These are phyloP conservation scores for Heliamphora exappendiculata DNA, from an alignment of 148 eudicot genomes.

Conservation along the genomic window DNA sequence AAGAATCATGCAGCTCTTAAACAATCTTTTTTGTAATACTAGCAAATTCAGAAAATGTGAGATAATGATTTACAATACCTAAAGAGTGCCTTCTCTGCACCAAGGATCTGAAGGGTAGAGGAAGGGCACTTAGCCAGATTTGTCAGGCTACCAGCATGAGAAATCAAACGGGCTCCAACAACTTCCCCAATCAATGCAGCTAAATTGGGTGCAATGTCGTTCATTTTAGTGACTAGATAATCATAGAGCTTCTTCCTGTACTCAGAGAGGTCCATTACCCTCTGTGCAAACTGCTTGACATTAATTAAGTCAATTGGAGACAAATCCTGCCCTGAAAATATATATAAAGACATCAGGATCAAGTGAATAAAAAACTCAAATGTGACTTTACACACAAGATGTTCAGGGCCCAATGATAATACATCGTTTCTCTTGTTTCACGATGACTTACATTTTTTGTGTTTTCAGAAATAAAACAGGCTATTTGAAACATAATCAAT, in stretches of 20 bases:
- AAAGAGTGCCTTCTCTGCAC: conserved; percentile 96
- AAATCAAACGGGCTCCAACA: conserved; percentile 92
- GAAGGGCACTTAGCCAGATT: conserved; percentile 98
- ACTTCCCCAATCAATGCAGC: conserved; percentile 93
- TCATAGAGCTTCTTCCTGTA: conserved; percentile 84
- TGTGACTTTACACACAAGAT: background rate
- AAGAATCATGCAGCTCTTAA: background rate
- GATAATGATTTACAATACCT: conserved; percentile 37
- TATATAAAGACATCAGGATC: background rate
- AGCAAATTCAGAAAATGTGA: background rate
- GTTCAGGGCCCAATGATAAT: background rate
- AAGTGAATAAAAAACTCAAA: background rate
- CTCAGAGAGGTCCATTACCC: conserved; percentile 92
- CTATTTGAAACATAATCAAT: background rate
- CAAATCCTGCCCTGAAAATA: conserved; percentile 75
- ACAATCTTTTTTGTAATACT: background rate
- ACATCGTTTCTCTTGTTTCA: background rate
- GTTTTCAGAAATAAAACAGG: background rate
- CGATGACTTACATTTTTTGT: no score
- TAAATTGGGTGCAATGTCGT: conserved; percentile 91
- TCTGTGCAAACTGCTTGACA: conserved; percentile 84
- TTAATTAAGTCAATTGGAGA: conserved; percentile 87
- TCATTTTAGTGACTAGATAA: conserved; percentile 84
- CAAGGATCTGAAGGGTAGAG: conserved; percentile 92
- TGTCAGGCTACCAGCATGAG: conserved; percentile 98